A percentile compares a stretch with the other conserved stretches of the same genome.
These are phyloP conservation scores for Fraxinus platypoda DNA, from an alignment of 305 asterid genomes.

Conservation along the genomic window DNA sequence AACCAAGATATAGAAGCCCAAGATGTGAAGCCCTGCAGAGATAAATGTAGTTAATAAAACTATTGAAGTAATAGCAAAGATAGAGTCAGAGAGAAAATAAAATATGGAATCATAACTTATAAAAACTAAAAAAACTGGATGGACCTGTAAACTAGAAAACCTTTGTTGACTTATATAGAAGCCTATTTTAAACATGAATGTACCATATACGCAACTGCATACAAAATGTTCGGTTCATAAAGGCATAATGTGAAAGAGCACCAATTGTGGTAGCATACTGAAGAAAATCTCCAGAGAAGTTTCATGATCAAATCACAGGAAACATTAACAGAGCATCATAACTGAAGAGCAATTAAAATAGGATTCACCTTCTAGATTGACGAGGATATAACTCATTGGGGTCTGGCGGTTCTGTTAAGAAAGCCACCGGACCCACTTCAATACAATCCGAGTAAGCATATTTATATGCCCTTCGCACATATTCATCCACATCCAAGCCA, in stretches of 20 bases:
- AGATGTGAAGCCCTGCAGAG: constrained; percentile 87
- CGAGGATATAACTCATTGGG: constrained; percentile 96
- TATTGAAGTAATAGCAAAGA: constrained; percentile 3
- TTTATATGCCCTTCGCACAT: constrained; percentile 94
- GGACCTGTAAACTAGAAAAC: constrained; percentile 6
- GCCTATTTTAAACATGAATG: background rate
- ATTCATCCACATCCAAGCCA: constrained; percentile 95
- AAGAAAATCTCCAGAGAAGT: constrained; percentile 5
- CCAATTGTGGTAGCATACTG: background rate
- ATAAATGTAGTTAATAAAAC: constrained; percentile 23
- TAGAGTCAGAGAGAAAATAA: background rate
- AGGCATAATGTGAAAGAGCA: constrained; percentile 6
- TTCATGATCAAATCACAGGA: background rate
- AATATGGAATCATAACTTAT: background rate
- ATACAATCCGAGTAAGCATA: constrained; percentile 96
- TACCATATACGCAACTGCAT: background rate
- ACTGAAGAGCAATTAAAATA: constrained; percentile 21
- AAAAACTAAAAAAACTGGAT: constrained; percentile 9
- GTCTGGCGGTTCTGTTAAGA: constrained; percentile 97
- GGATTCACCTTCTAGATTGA: constrained; percentile 78
- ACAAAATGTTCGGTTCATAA: background rate
- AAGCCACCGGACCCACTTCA: constrained; percentile 96
- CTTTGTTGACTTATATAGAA: background rate
- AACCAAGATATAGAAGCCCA: constrained; percentile 93
- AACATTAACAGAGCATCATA: constrained; percentile 2